Evolutionary conservation across 2,329 filamentous ascomycete species (phyloP), one percentile per base, ranked within the genome.

Genomic region (Hymenoscyphus occultus): DNA sequence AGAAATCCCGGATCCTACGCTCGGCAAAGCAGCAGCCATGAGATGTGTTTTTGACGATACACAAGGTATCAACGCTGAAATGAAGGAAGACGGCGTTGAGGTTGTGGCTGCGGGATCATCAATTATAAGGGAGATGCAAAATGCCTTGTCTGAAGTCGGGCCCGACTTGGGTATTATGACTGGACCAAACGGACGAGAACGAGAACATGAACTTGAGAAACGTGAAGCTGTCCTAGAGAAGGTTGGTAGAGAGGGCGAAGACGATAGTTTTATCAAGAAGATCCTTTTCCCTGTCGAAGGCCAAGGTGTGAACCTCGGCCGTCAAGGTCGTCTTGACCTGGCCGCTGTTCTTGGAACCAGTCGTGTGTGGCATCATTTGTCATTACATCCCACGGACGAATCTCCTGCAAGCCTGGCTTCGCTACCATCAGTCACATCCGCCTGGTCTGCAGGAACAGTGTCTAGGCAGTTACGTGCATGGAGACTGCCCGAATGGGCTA

Each of bases 401-500:
- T 83, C 86, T 0, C 93, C 93, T 0, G 86, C 88, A 7, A 89
- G 84, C 65, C 80, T 97, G 28, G 89, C 90, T n/a, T 85, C 86
- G 22, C 80, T 91, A 28, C 84, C 88, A 0, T 86, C 90, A 0
- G 83, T 89, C 42, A 91, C 87, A n/a, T 90, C 91, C 1, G 87
- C 90, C 0, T 99, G 95, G 95, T 97, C 94, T 59, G 95, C 95
- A 0, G 93, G 92, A 31, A 89, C 91, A 1, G 90, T 99, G 0
- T 99, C 95, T 2, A 89, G 93, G 65, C 95, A 99, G 77, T 85
- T 99, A 19, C 91, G 95, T 19, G 86, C 93, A 2, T 99, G 95
- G 94, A 87, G 95, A 73, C 82, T 99, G 16, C 90, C 95, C 0
- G 95, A 99, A 77, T 99, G 95, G 95, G 92, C 93, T 1, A 99